phyloP scores from a whole-genome alignment of 228 moss, liverwort and hornwort genomes.

The Sphagnum magellanicum region DNA sequence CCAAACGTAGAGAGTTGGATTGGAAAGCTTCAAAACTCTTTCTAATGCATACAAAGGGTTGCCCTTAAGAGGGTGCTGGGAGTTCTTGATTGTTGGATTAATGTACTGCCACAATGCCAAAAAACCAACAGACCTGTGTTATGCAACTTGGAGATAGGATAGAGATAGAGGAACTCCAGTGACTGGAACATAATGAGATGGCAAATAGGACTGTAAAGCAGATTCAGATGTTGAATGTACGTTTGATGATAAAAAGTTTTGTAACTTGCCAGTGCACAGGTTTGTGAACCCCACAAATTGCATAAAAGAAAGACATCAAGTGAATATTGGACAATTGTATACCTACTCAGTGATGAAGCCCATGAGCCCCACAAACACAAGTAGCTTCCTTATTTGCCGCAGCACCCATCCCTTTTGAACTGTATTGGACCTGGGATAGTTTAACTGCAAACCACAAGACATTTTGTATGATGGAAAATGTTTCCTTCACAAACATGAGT shows the following conservation, averaged over 20 bases:
- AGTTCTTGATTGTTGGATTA: conserved; percentile 85
- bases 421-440: conserved; percentile 64
- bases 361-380: conserved; percentile 82
- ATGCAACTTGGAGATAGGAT: too few relatives aligned
- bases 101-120: conserved; percentile 56
- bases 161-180: too few relatives aligned
- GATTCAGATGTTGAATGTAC: too few relatives aligned
- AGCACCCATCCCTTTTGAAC: conserved; percentile 87
- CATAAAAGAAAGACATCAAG: too few relatives aligned
- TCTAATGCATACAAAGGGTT: conserved; percentile 77
- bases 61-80: conserved; percentile 84
- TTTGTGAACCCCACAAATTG: too few relatives aligned
- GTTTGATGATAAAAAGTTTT: too few relatives aligned
- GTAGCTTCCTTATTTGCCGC: conserved; percentile 68
- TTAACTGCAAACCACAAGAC: conserved; percentile 45
- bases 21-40: conserved; percentile 88
- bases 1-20: conserved; percentile 94
- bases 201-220: too few relatives aligned
- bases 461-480: not conserved
- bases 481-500: too few relatives aligned
- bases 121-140: too few relatives aligned
- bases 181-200: too few relatives aligned
- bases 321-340: not conserved
- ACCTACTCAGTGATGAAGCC: conserved; percentile 95
- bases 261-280: too few relatives aligned